Evolutionary conservation across 768 basidiomycete species (phyloP), one percentile per base, ranked within the genome.

Genomic region (Rhizopogon vulgaris): DNA sequence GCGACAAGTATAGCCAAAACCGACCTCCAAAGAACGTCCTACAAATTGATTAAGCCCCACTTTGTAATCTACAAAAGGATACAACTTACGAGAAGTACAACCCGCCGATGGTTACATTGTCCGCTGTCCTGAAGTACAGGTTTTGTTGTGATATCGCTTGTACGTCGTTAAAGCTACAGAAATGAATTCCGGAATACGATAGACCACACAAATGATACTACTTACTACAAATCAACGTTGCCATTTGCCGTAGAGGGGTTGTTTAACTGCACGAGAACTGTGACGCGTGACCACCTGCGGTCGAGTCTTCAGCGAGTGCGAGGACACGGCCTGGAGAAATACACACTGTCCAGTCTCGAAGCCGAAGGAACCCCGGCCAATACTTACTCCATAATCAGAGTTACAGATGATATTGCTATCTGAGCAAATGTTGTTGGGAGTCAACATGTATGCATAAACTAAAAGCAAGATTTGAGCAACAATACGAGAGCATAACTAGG

Each of bases 381-480:
- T 71, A 52, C 86, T 88, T n/a, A 83, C 80, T 34, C 90, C 90
- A 62, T 84, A 92, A 54, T 86, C 86, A 8, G 73, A 64, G 61
- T 89, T 85, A 70, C 90, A 92, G 27, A 69, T 74, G 46, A 90
- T 73, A 40, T 74, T 69, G 38, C 65, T 63, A 18, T 80, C 68
- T 6, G 69, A 69, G 60, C 87, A 91, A 9, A 92, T 62, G 42
- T 71, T 68, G 61, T 84, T 79, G 6, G 82, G 70, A 1, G 77
- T 75, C 3, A 86, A 84, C 42, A 91, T 80, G 62, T 94, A 93
- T 9, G 86, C 85, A 66, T 92, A 93, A 8, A 86, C 90, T 91
- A 60, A 6, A 39, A 42, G 32, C 43, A 51, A 32, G 25, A 41
- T 38, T 53, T 52, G 40, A 54, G 28, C 36, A 37, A 25, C 25